A percentile compares a stretch with the other conserved stretches of the same genome.
Evolutionary conservation across 2,329 filamentous ascomycete genomes (phyloP).

Genomic region (Colletotrichum falcatum): DNA sequence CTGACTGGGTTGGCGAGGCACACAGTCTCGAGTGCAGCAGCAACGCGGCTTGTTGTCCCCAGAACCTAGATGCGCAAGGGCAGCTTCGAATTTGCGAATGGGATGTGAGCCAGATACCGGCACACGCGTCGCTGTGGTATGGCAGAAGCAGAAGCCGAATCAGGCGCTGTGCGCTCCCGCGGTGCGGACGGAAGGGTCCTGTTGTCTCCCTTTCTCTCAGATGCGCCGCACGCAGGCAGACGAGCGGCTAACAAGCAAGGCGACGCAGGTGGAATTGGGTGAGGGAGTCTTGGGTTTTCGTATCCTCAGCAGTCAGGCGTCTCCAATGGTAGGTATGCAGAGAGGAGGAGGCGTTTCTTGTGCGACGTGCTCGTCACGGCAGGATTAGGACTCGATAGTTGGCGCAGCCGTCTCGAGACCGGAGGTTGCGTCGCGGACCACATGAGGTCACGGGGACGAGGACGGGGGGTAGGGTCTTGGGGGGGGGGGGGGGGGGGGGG

Average conservation of each 20-base stretch:
- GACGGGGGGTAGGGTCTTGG: slow-evolving; percentile 23
- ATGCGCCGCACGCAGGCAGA: slow-evolving; percentile 26
- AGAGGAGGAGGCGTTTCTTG: slow-evolving; percentile 49
- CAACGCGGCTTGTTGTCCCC: slow-evolving; percentile 27
- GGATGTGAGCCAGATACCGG: slow-evolving; percentile 22
- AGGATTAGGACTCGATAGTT: slow-evolving; percentile 42
- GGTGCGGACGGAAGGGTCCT: slow-evolving; percentile 15
- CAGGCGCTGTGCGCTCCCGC: slow-evolving; percentile 31
- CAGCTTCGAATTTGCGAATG: slow-evolving; percentile 21
- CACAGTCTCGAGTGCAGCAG: slow-evolving; percentile 24
- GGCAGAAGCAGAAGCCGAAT: slow-evolving; percentile 6
- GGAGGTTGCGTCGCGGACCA: slow-evolving; percentile 41
- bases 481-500: too few species aligned
- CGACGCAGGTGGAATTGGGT: slow-evolving; percentile 1
- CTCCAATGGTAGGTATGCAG: slow-evolving; percentile 50
- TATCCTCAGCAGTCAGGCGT: slow-evolving; percentile 49
- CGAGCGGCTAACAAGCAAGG: slow-evolving; percentile 12
- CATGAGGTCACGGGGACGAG: slow-evolving; percentile 40
- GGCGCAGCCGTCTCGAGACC: slow-evolving; percentile 40
- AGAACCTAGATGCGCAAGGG: slow-evolving; percentile 44
- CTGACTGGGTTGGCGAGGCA: slow-evolving; percentile 19
- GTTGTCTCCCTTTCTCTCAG: slow-evolving; percentile 31
- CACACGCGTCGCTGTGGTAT: slow-evolving; percentile 21
- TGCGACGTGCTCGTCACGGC: slow-evolving; percentile 46
- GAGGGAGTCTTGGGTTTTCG: slow-evolving; percentile 44